Base-by-base conservation (phyloP, 306 rosid genomes). In the Quercus rubra region DNA sequence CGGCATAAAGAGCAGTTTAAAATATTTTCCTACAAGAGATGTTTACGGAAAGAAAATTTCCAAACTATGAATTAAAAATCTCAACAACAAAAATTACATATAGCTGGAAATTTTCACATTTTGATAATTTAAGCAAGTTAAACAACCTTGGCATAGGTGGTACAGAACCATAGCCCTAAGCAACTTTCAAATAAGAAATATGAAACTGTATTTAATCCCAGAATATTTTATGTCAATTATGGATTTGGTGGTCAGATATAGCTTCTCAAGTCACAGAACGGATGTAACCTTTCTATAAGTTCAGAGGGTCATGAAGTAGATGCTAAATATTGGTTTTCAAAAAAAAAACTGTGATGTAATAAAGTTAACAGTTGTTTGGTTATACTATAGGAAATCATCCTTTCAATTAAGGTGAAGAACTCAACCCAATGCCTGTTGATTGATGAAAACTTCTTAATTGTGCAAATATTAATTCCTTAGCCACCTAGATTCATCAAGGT, bases 21-120 rank as follows among this genome's bases (percentile, higher is more conserved):
- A 49, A 70, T 70, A 55, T 35, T 70, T 75, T 15, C 69, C 74
- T 70, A 55, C 30, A 83, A 73, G 57, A 64, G 69, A 85, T 54
- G 31, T 31, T 35, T 58, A 51, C 20, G 57, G 41, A 58, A 78
- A 41, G 78, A 80, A 7, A 55, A 59, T 13, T 61, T 35, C 17
- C 5, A 68, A 52, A 59, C 30, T 19, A 17, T 18, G 38, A 13
- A 67, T 11, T 33, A 19, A 14, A 28, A 67, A 70, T 57, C 67
- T 31, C 21, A 13, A 21, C 1, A 38, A 38, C 1, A 38, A 1
- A 38, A 71, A 49, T 49, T 49, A 12, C 54, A 49, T 49, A 4
- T 15, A 38, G 14, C 6, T 8, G 4, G 54, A 74, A 49, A 55
- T 71, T 17, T 66, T 56, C 35, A 62, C 69, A 5, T 62, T 4